These are phyloP conservation scores for Sarocladium brachiariae DNA, from an alignment of 2,329 filamentous ascomycete species.

Conservation along the genomic window DNA sequence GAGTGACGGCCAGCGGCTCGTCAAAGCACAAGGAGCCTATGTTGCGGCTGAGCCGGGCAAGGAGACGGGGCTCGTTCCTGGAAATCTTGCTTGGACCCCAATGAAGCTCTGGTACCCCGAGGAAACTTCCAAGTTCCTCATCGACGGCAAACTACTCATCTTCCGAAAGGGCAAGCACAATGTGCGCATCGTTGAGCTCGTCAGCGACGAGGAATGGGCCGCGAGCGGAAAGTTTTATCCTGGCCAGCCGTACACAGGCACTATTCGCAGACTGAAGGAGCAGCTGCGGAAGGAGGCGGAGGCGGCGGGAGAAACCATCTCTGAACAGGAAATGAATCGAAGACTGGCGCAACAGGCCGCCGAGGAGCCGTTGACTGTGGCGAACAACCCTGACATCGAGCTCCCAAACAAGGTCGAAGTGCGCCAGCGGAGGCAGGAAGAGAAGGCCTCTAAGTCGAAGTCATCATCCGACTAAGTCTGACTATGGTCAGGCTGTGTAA, in stretches of 20 bases:
- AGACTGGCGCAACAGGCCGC: slow-evolving; percentile 20
- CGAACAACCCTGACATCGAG: slow-evolving; percentile 35
- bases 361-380: slow-evolving; percentile 21
- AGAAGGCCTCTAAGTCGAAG: slow-evolving; percentile 10
- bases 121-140: slow-evolving; percentile 53
- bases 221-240: slow-evolving; percentile 43
- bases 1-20: slow-evolving; percentile 53
- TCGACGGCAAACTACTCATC: slow-evolving; percentile 52
- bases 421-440: slow-evolving; percentile 18
- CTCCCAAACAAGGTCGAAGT: slow-evolving; percentile 30
- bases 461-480: background rate
- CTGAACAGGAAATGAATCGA: slow-evolving; percentile 20
- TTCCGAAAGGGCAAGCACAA: slow-evolving; percentile 59
- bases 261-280: slow-evolving; percentile 35
- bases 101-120: slow-evolving; percentile 52
- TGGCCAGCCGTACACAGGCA: slow-evolving; percentile 44
- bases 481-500: no score
- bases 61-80: slow-evolving; percentile 36
- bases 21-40: slow-evolving; percentile 50
- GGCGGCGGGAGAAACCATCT: slow-evolving; percentile 21
- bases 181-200: slow-evolving; percentile 52
- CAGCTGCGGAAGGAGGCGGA: slow-evolving; percentile 29
- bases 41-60: slow-evolving; percentile 47
- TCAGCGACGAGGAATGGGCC: slow-evolving; percentile 48
- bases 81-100: slow-evolving; percentile 52